A percentile compares a stretch with the other conserved stretches of the same genome.
These are phyloP conservation scores for Pichia gijzeniarum DNA, from an alignment of 805 yeast species.

Conservation along the genomic window DNA sequence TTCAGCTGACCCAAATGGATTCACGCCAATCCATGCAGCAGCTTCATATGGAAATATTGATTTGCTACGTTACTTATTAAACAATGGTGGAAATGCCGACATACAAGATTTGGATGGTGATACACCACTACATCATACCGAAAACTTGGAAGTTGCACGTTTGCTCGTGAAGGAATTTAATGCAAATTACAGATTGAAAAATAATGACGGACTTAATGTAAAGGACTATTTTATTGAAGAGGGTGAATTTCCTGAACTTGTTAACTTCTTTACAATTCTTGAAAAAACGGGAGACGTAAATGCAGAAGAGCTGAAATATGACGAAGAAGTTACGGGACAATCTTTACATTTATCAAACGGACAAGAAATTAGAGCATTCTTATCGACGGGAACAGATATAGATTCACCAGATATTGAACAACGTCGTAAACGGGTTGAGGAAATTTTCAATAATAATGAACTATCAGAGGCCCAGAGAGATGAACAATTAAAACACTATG, in stretches of 20 bases:
- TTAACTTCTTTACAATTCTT: constrained; percentile 42
- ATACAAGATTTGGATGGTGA: constrained; percentile 87
- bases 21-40: constrained; percentile 97
- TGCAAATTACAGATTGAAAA: constrained; percentile 60
- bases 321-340: background rate
- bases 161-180: constrained; percentile 57
- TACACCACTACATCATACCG: constrained; percentile 90
- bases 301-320: background rate
- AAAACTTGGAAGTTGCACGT: constrained; percentile 59
- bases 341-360: constrained; percentile 26
- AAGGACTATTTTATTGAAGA: constrained; percentile 74
- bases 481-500: constrained; percentile 61
- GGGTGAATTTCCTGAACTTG: constrained; percentile 75
- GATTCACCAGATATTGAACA: constrained; percentile 40
- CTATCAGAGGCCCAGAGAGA: constrained; percentile 72
- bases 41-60: constrained; percentile 84
- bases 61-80: constrained; percentile 50
- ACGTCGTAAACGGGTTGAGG: constrained; percentile 58
- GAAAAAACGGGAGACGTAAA: constrained; percentile 8
- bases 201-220: constrained; percentile 71
- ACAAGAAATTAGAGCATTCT: constrained; percentile 51
- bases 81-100: constrained; percentile 71
- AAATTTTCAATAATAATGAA: constrained; percentile 40
- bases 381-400: constrained; percentile 26
- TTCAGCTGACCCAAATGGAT: constrained; percentile 85